Evolutionary conservation across 139 green algal genomes (phyloP).

Genomic region (Spirogloea muscicola): DNA sequence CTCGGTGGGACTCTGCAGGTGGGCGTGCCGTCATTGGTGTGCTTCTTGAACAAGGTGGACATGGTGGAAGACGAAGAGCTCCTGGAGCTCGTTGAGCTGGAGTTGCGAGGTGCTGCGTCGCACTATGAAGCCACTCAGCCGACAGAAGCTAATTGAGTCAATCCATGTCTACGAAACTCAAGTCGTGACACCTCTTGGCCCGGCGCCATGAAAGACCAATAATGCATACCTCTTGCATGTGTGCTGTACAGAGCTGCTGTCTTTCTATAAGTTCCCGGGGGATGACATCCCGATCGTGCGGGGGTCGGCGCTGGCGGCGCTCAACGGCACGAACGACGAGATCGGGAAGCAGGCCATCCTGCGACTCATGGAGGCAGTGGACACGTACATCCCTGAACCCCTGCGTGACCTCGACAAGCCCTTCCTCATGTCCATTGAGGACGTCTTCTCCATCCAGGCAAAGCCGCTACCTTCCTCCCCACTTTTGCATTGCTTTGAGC

Average conservation of each 20-base stretch:
- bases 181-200: too few species aligned
- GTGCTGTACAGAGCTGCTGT: conserved; percentile 88
- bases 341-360: conserved; percentile 81
- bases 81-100: conserved; percentile 97
- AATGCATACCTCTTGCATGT: too few species aligned
- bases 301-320: conserved; percentile 53
- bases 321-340: conserved; percentile 81
- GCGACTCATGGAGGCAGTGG: conserved; percentile 67
- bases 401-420: conserved; percentile 86
- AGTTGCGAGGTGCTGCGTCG: conserved; percentile 75
- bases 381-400: conserved; percentile 79
- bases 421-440: conserved; percentile 95
- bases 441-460: conserved; percentile 93
- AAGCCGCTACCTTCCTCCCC: too few species aligned
- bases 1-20: conserved; percentile 70
- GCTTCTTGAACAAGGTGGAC: conserved; percentile 98
- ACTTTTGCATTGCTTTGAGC: too few species aligned
- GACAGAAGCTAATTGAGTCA: too few species aligned
- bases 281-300: conserved; percentile 89
- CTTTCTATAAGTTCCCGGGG: conserved; percentile 94
- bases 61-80: conserved; percentile 95
- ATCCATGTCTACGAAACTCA: too few species aligned
- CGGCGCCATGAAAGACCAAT: too few species aligned
- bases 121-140: too few species aligned
- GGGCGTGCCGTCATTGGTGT: conserved; percentile 91